Evolutionary conservation across 148 eudicot genomes (phyloP), one percentile per base, ranked within the genome.

Genomic region (Rhododendron kiyosumense): DNA sequence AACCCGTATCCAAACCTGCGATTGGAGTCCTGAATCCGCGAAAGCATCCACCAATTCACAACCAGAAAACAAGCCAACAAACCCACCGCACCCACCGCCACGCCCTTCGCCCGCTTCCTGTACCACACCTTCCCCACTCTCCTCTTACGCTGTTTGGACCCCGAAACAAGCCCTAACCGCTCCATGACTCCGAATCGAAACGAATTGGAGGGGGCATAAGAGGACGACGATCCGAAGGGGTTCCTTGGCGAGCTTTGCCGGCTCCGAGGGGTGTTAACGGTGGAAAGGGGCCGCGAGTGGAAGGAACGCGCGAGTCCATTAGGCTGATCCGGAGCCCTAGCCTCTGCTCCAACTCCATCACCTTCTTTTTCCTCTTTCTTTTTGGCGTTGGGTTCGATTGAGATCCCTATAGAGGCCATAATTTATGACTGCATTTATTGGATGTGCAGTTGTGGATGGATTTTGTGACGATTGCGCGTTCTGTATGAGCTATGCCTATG

Each of bases 41-140:
- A 92, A 88, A 95, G 91, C 94, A 96, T 95, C 96, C 96, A 96
- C 93, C 94, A 92, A 88, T 96, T 91, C 41, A 92, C 46, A 61
- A 90, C 32, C 61, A 96, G 86, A 84, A 96, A 95, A 45, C 91
- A 84, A 38, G 87, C 89, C 86, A 96, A 59, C 82, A 95, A 90
- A 18, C 90, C 93, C 84, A 89, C 74, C 28, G 94, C 49, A 34
- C 78, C 88, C 24, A 18, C 73, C 67, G 90, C 81, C 86, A 89
- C 84, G n/a, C 91, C 89, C 78, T 81, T 89, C 85, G 83, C 79
- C 69, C 88, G 87, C 67, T 86, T 88, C 90, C 78, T 81, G 24
- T 83, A 88, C 82, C 87, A 89, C 80, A 71, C 46, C 82, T 79
- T 85, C 26, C 83, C 85, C 79, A 59, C 85, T 86, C 63, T 93